phyloP scores from a whole-genome alignment of 768 basidiomycete species.

The Termitomyces sp. region DNA sequence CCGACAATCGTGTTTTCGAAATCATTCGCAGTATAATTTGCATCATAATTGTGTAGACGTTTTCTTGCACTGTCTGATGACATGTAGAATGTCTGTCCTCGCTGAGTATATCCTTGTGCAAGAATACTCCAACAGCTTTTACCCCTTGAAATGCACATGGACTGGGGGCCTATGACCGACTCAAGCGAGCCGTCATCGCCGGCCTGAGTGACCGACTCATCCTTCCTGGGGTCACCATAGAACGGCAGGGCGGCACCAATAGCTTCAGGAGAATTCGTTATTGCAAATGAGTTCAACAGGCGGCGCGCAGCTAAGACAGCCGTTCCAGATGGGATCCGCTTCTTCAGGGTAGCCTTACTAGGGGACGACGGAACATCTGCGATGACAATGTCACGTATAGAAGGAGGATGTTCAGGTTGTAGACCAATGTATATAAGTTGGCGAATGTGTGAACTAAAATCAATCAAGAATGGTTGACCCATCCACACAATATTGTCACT shows the following conservation, averaged over 20 bases:
- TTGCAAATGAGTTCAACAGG: constrained; percentile 47
- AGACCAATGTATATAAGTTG: constrained; percentile 70
- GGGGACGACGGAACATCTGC: constrained; percentile 35
- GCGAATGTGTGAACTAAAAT: constrained; percentile 51
- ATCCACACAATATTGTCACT: constrained; percentile 18
- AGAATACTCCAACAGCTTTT: constrained; percentile 62
- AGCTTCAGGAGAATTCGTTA: constrained; percentile 49
- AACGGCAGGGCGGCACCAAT: constrained; percentile 51
- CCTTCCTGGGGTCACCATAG: constrained; percentile 27
- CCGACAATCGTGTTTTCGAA: constrained; percentile 36
- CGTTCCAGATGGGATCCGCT: constrained; percentile 31
- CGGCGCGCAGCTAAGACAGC: constrained; percentile 48
- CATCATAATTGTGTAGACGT: constrained; percentile 20
- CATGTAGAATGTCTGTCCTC: constrained; percentile 20
- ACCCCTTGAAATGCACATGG: constrained; percentile 44
- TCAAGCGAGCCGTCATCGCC: constrained; percentile 36
- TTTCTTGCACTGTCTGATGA: constrained; percentile 31
- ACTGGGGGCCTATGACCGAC: constrained; percentile 51
- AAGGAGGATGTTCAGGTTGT: constrained; percentile 37
- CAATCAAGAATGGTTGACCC: constrained; percentile 1
- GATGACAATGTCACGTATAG: constrained; percentile 16
- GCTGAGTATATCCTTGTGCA: constrained; percentile 44
- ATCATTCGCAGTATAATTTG: constrained; percentile 14
- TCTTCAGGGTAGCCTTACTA: constrained; percentile 38
- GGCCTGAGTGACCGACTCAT: constrained; percentile 8